Base-by-base conservation (phyloP, 208 protist species). In the Crithidia fasciculata region DNA sequence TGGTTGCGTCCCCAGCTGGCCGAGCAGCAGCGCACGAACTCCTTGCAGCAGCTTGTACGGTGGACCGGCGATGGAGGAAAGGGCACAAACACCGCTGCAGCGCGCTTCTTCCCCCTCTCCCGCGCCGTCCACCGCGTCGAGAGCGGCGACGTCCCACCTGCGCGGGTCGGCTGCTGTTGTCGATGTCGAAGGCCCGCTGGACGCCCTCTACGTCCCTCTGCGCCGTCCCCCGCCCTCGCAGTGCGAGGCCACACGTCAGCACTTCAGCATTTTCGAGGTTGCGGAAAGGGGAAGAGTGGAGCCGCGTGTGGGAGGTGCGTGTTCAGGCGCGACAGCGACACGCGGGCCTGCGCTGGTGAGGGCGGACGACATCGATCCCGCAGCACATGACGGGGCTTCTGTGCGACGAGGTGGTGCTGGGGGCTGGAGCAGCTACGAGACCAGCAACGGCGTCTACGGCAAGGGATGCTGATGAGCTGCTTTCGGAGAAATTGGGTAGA, bases 151-250 rank as follows among this genome's bases (percentile, higher is more conserved):
- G 13, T 59, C 74, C 4, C 79, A 83, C 62, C 74, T 83, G 19
- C 58, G 61, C 43, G 79, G 79, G 37, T 69, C 52, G 36, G 79
- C 74, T 4, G 79, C 79, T 6, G 19, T 75, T 37, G 79, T 83
- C 4, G 52, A 56, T 8, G 55, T 61, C 36, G 53, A 62, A 6
- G 74, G 58, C 0, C 69, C 63, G 49, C 43, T 69, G 47, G 74
- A 80, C 28, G 47, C 43, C 4, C 44, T 70, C 8, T 80, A 80
- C 63, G 41, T 74, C 28, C 74, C 74, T 4, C 61, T 80, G 62
- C 67, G 65, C 16, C 65, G 69, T 8, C 79, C 74, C 6, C 58
- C 68, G 6, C 64, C 74, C 2, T 39, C 28, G 5, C 63, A 53
- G 36, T 74, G 72, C 53, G 74, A 47, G 47, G 79, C 79, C 0